Percentiles rank a stretch among this genome's conserved stretches.
These are phyloP conservation scores for Heterobasidion occidentale DNA, from an alignment of 1,284 basidiomycete genomes.

Conservation along the genomic window DNA sequence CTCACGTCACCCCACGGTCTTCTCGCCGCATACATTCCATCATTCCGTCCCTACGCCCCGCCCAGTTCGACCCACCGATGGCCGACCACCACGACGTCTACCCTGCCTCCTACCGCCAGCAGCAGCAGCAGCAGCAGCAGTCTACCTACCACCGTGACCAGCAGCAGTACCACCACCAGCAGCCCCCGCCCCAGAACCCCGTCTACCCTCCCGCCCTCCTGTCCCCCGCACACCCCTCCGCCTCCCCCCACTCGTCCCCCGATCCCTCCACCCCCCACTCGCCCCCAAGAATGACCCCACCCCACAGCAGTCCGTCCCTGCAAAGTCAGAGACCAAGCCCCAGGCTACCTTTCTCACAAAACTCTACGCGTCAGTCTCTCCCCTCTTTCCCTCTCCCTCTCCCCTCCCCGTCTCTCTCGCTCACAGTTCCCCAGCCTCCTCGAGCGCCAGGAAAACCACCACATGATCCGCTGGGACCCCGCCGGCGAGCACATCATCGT, in stretches of 20 bases:
- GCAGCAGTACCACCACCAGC: conserved; percentile 32
- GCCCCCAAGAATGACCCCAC: conserved; percentile 26
- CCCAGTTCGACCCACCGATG: conserved; percentile 35
- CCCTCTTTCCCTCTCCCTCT: conserved; percentile 11
- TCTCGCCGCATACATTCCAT: conserved; percentile 24
- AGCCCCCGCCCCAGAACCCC: conserved; percentile 27
- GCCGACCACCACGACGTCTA: conserved; percentile 65
- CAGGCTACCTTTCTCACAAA: conserved; percentile 90
- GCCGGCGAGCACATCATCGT: conserved; percentile 89
- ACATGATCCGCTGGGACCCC: conserved; percentile 90
- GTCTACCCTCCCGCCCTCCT: conserved; percentile 32
- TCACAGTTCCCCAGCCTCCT: conserved; percentile 46
- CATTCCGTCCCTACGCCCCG: conserved; percentile 23
- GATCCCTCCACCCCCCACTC: conserved; percentile 17
- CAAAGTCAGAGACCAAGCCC: conserved; percentile 44
- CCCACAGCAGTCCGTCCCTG: conserved; percentile 24
- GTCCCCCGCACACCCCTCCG: conserved; percentile 11
- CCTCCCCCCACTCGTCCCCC: conserved; percentile 11
- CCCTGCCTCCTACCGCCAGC: conserved; percentile 44
- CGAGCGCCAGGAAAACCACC: conserved; percentile 79
- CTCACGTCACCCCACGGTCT: conserved; percentile 10
- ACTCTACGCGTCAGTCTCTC: conserved; percentile 72
- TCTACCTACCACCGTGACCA: conserved; percentile 20
- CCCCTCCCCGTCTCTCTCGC: not conserved
- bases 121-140: not conserved